Evolutionary conservation across 129 eudicot genomes (phyloP).

Genomic region (Helianthus tuberosus): DNA sequence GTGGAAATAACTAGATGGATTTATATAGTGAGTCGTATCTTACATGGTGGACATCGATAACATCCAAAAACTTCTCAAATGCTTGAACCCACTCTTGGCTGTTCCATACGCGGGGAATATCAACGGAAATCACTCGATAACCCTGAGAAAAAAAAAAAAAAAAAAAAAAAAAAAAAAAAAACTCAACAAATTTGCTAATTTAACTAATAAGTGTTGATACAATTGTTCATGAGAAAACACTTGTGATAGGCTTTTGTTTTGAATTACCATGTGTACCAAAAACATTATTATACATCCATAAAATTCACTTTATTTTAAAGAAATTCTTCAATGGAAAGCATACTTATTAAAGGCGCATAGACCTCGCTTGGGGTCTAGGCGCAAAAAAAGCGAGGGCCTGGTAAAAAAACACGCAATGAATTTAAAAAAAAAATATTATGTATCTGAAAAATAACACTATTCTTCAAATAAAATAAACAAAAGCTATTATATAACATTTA

Average conservation of each 20-base stretch:
- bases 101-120: constrained; percentile 97
- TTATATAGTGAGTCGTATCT: constrained; percentile 31
- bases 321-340: neutral
- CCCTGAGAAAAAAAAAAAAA: constrained; percentile 57
- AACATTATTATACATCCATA: neutral
- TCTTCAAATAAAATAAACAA: too few species aligned
- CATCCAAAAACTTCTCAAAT: constrained; percentile 96
- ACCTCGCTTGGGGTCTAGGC: too few species aligned
- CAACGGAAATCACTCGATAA: constrained; percentile 92
- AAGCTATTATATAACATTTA: too few species aligned
- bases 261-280: constrained; percentile 14
- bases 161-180: neutral
- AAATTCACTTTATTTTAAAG: neutral
- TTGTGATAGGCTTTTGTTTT: neutral
- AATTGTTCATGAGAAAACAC: neutral
- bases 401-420: too few species aligned
- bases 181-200: neutral
- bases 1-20: neutral
- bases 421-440: too few species aligned
- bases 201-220: constrained; percentile 12
- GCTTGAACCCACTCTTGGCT: constrained; percentile 96
- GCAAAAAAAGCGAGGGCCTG: too few species aligned
- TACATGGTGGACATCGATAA: constrained; percentile 95
- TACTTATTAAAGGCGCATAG: too few species aligned
- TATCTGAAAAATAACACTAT: too few species aligned